Evolutionary conservation across 2,329 filamentous ascomycete genomes (phyloP).

Genomic region (Bipolaris bicolor): DNA sequence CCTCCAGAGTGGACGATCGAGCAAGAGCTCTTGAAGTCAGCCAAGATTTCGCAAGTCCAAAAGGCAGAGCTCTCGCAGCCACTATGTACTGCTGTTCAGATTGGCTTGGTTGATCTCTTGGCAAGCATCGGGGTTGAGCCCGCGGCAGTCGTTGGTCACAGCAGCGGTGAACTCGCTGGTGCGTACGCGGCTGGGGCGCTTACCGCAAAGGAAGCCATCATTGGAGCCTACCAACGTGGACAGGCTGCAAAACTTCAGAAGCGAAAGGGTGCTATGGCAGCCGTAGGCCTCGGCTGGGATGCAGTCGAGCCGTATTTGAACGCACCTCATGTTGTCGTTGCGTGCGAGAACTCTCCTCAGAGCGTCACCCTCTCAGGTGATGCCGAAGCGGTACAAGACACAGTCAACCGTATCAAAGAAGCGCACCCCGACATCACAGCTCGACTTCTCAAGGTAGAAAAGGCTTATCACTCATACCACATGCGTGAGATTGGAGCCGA

Average conservation of each 20-base stretch:
- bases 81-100: constrained; percentile 31
- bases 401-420: neutral
- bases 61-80: constrained; percentile 30
- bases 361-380: constrained; percentile 37
- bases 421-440: constrained; percentile 34
- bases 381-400: constrained; percentile 2
- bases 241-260: neutral
- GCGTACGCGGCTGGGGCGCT: constrained; percentile 44
- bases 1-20: constrained; percentile 18
- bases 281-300: constrained; percentile 13
- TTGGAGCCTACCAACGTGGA: constrained; percentile 25
- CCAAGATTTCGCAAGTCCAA: constrained; percentile 14
- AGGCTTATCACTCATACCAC: constrained; percentile 40
- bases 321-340: constrained; percentile 1
- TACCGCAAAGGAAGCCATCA: constrained; percentile 26
- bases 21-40: constrained; percentile 16
- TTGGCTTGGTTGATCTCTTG: constrained; percentile 24
- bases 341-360: constrained; percentile 26
- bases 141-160: constrained; percentile 45
- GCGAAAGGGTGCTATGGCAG: constrained; percentile 20
- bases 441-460: constrained; percentile 22
- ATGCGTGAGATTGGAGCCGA: constrained; percentile 23
- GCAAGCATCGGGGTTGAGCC: constrained; percentile 16
- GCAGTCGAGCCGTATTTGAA: constrained; percentile 2
- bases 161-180: constrained; percentile 52